Conservation (phyloP, 1,284 basidiomycete species). For the Irpex rosettiformis region DNA sequence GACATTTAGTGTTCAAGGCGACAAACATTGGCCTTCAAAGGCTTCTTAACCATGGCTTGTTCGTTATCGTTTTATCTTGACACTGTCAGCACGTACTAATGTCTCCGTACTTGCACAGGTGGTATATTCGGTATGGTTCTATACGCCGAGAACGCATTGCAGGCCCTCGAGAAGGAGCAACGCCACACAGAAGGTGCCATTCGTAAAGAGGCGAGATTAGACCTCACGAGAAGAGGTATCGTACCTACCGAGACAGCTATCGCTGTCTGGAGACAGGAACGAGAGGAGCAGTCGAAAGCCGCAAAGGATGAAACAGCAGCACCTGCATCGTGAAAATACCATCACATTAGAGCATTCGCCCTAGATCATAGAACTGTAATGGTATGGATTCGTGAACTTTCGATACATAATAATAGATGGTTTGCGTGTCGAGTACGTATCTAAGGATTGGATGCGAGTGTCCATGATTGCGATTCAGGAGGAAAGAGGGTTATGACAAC, state of each 20-base stretch:
- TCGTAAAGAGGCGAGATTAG: constrained; percentile 70
- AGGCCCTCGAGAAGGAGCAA: constrained; percentile 64
- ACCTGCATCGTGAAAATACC: no score
- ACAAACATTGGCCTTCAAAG: constrained; percentile 81
- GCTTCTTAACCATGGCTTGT: constrained; percentile 64
- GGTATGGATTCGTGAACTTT: neutral
- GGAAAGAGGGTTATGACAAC: neutral
- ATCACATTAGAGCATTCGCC: no score
- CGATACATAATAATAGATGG: neutral
- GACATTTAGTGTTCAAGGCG: constrained; percentile 40
- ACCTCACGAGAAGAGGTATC: constrained; percentile 69
- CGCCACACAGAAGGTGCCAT: constrained; percentile 66
- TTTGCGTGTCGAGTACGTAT: neutral
- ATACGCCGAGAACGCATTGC: constrained; percentile 72
- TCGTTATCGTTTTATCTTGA: constrained; percentile 21
- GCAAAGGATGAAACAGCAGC: neutral
- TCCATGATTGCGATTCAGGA: neutral
- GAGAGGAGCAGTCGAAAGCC: neutral
- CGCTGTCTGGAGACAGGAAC: constrained; percentile 65
- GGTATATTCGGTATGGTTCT: constrained; percentile 70
- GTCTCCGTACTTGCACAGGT: constrained; percentile 30
- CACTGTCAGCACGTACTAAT: no score
- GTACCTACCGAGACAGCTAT: constrained; percentile 84
- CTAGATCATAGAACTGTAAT: neutral
- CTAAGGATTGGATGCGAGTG: neutral